These are phyloP conservation scores for Peronospora destructor DNA, from an alignment of 352 stramenopile genomes.

Conservation along the genomic window DNA sequence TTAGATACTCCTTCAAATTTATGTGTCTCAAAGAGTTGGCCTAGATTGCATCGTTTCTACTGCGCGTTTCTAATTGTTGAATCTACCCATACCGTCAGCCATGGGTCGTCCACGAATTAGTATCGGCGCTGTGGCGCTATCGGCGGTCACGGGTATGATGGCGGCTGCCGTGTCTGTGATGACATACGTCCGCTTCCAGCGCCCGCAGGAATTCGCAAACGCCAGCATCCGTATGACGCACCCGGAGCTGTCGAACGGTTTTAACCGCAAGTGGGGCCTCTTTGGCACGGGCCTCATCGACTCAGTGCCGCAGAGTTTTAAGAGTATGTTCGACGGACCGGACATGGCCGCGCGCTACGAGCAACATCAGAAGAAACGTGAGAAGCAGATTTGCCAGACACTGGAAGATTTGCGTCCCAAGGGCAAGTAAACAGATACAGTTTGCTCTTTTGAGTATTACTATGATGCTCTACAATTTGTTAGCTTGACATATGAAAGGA, in stretches of 20 bases:
- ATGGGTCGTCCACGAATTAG: constrained; percentile 42
- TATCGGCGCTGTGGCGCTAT: constrained; percentile 55
- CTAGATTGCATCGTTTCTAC: too few species aligned
- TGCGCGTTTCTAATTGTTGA: background rate
- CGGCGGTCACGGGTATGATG: constrained; percentile 74
- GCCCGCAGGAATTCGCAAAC: constrained; percentile 79
- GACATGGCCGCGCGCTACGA: constrained; percentile 69
- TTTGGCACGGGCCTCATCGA: constrained; percentile 77
- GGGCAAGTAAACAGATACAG: constrained; percentile 34
- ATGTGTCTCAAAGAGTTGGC: too few species aligned
- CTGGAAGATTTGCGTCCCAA: constrained; percentile 76
- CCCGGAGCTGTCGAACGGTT: constrained; percentile 66
- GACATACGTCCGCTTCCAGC: constrained; percentile 75
- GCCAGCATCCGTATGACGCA: constrained; percentile 69
- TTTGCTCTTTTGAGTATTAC: background rate
- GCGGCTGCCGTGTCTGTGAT: constrained; percentile 74
- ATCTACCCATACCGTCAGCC: background rate
- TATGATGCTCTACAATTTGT: background rate
- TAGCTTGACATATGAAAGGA: background rate
- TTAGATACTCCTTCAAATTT: too few species aligned
- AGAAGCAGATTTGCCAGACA: constrained; percentile 63
- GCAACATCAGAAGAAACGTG: constrained; percentile 56
- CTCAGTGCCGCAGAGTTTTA: constrained; percentile 57
- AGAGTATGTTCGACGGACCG: constrained; percentile 53
- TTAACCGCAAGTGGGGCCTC: constrained; percentile 72